Evolutionary conservation across 768 basidiomycete genomes (phyloP), one percentile per base, ranked within the genome.

Genomic region (Mycena alexandri): DNA sequence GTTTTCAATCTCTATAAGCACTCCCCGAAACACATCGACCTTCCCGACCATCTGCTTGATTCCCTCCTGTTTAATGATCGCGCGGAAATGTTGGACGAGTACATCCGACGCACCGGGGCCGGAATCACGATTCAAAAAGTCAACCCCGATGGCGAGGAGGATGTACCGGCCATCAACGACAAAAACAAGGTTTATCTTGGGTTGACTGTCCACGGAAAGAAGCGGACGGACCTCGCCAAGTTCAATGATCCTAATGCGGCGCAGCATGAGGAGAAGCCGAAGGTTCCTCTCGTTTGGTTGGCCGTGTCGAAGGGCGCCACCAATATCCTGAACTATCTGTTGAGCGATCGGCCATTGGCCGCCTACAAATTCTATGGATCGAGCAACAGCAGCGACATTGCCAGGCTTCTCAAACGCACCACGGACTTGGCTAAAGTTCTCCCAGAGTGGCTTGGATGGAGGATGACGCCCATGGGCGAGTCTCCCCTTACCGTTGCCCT

Each of bases 201-300:
- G 0, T 79, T 91, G 46, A 84, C 84, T 61, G 86, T 90, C 22
- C 86, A 89, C 64, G 89, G 88, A n/a, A 88, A 87, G 79, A 89
- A 90, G 71, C 80, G 86, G 4, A 79, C 80, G 17, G 87, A 89
- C 69, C 79, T 89, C 11, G 85, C 85, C 0, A 78, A 73, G 57
- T 83, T 80, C 71, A 83, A 84, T 55, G 87, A 89, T 69, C 86
- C 86, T 0, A 80, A 85, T 63, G 83, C 82, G 3, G 51, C 57
- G 22, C 48, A 68, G 10, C 17, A 65, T 2, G 62, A 65, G 5
- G 43, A 62, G 34, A 60, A 50, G 34, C 51, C 9, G 24, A 63
- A 42, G 68, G 53, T 44, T 71, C 84, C 74, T 11, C 80, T 78
- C 22, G 69, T 88, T 2, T 89, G 87, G 87, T 70, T 62, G 17